Conservation (phyloP, 345 rosid genomes). For the Triadica sebifera region DNA sequence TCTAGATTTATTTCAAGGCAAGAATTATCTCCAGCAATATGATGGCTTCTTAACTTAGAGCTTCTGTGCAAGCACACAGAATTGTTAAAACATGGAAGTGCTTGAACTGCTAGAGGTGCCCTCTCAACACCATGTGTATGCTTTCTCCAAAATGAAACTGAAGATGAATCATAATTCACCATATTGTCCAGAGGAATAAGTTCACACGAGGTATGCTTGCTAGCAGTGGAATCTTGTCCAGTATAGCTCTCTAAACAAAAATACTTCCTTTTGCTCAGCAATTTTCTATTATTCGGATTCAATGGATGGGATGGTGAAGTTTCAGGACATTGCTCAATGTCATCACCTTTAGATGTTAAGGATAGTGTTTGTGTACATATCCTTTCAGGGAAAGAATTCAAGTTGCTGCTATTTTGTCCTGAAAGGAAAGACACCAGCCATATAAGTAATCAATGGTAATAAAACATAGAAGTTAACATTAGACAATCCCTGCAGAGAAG, state of each 20-base stretch:
- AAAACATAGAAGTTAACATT: background rate
- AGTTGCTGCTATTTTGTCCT: conserved; percentile 23
- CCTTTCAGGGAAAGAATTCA: conserved; percentile 17
- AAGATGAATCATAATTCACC: conserved; percentile 16
- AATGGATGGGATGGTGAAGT: conserved; percentile 5
- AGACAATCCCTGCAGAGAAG: background rate
- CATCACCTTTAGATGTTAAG: conserved; percentile 8
- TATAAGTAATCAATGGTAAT: conserved; percentile 1
- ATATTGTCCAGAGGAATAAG: conserved; percentile 22
- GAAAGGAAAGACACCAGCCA: conserved; percentile 5
- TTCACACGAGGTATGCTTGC: conserved; percentile 13
- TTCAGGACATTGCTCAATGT: conserved; percentile 23
- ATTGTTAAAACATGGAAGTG: conserved; percentile 36
- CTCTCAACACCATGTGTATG: conserved; percentile 2
- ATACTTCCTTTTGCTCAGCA: conserved; percentile 11
- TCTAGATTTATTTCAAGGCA: conserved; percentile 1
- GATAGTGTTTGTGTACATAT: conserved; percentile 9
- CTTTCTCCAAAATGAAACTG: conserved; percentile 20
- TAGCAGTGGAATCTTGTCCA: conserved; percentile 8
- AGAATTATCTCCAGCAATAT: conserved; percentile 8
- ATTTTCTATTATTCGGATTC: conserved; percentile 18
- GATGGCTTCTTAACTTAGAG: conserved; percentile 16
- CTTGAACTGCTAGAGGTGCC: conserved; percentile 37
- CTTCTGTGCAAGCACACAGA: conserved; percentile 12
- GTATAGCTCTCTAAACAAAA: conserved; percentile 18